phyloP scores from a whole-genome alignment of 768 basidiomycete genomes.

The Psilocybe subaeruginosa region DNA sequence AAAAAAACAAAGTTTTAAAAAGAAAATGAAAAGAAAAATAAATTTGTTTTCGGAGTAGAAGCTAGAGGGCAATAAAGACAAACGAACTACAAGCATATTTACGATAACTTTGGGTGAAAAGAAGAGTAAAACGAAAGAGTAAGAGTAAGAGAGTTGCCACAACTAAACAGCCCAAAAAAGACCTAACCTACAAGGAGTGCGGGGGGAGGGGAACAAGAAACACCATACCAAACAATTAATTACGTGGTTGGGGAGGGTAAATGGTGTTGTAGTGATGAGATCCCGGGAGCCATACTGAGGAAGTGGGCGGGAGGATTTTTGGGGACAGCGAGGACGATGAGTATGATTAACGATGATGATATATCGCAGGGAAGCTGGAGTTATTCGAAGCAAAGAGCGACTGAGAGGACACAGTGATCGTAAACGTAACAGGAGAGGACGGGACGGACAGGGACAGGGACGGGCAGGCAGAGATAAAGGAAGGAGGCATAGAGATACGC shows the following conservation, averaged over 20 bases:
- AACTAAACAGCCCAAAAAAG: slow-evolving; percentile 66
- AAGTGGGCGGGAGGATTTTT: slow-evolving; percentile 27
- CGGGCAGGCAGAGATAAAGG: slow-evolving; percentile 19
- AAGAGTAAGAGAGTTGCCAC: slow-evolving; percentile 45
- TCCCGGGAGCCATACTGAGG: slow-evolving; percentile 34
- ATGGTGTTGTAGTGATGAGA: slow-evolving; percentile 20
- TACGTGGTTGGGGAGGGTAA: slow-evolving; percentile 9
- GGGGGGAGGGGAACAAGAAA: slow-evolving; percentile 8
- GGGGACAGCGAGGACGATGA: slow-evolving; percentile 10
- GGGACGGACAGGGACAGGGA: slow-evolving; percentile 16
- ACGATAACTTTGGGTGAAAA: slow-evolving; percentile 28
- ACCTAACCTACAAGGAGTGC: slow-evolving; percentile 21
- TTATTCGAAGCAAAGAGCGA: slow-evolving; percentile 29
- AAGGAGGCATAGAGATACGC: slow-evolving; percentile 23
- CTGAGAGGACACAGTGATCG: slow-evolving; percentile 21
- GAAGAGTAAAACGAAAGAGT: slow-evolving; percentile 18
- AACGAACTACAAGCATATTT: slow-evolving; percentile 35
- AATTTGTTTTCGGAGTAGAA: slow-evolving; percentile 25
- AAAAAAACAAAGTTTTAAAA: slow-evolving; percentile 16
- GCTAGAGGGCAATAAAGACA: slow-evolving; percentile 36
- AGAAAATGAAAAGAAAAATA: slow-evolving; percentile 21
- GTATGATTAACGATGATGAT: slow-evolving; percentile 23
- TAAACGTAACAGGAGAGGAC: neutral
- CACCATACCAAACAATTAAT: slow-evolving; percentile 23
- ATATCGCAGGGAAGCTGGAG: slow-evolving; percentile 29